Percentiles rank a stretch among this genome's conserved stretches.
Conservation (phyloP, 805 yeast species). For the Nakazawaea molendinolei region DNA sequence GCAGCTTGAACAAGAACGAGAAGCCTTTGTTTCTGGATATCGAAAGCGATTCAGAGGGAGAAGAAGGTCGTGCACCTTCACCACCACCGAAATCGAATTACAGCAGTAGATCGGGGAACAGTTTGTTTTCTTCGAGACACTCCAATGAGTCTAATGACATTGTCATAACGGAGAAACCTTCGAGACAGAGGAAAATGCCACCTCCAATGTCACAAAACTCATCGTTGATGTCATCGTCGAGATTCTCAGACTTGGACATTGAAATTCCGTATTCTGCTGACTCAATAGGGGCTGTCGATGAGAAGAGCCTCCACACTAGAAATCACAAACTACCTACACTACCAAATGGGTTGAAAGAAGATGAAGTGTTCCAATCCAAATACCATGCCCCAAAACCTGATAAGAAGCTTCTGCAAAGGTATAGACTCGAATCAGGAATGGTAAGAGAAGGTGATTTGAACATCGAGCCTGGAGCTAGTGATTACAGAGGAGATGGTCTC, state of each 20-base stretch:
- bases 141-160: constrained; percentile 7
- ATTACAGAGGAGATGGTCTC: constrained; percentile 13
- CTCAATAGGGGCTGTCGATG: constrained; percentile 5
- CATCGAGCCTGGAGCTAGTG: constrained; percentile 12
- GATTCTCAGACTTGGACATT: constrained; percentile 4
- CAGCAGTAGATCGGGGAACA: constrained; percentile 11
- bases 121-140: constrained; percentile 9
- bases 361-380: constrained; percentile 28
- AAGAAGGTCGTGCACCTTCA: constrained; percentile 7
- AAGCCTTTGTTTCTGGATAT: constrained; percentile 6
- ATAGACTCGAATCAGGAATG: constrained; percentile 10
- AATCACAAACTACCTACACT: constrained; percentile 7
- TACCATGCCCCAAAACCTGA: constrained; percentile 43
- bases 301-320: constrained; percentile 1
- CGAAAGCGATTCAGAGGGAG: constrained; percentile 11
- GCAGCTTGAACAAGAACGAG: constrained; percentile 13
- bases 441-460: constrained; percentile 11
- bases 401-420: constrained; percentile 18
- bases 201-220: neutral
- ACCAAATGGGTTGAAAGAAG: constrained; percentile 15
- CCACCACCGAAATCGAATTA: constrained; percentile 12
- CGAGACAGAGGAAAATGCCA: constrained; percentile 4
- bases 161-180: constrained; percentile 2
- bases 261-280: constrained; percentile 12
- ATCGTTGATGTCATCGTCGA: neutral